Evolutionary conservation across 1,284 basidiomycete species (phyloP).

Genomic region (Clitocybe nebularis): DNA sequence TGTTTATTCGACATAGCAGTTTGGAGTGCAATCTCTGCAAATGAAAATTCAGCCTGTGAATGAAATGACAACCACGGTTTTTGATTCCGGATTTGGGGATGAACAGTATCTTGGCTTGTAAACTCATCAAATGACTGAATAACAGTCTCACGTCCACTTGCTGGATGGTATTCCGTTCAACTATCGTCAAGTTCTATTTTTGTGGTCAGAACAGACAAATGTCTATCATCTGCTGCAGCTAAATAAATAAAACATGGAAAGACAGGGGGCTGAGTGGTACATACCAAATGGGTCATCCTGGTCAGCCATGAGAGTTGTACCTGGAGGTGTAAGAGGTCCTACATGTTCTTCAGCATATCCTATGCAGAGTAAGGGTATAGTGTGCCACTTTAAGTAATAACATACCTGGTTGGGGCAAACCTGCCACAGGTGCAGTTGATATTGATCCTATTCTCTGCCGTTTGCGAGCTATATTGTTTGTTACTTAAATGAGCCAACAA

Average conservation of each 20-base stretch:
- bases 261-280: neutral
- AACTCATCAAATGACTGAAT: slow-evolving; percentile 6
- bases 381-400: no score
- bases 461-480: neutral
- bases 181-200: neutral
- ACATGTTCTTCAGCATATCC: no score
- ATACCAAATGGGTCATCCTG: no score
- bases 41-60: slow-evolving; percentile 10
- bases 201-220: neutral
- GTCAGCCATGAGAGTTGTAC: no score
- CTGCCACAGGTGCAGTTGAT: no score
- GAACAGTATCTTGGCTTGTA: neutral
- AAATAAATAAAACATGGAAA: neutral
- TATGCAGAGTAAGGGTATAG: no score
- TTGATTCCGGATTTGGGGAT: neutral
- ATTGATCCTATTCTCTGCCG: neutral
- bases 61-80: slow-evolving; percentile 13
- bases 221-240: neutral
- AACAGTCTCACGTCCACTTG: neutral
- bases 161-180: slow-evolving; percentile 1
- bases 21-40: slow-evolving; percentile 14
- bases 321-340: no score
- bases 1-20: slow-evolving; percentile 8
- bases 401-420: no score
- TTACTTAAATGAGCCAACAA: neutral